Evolutionary conservation across 148 eudicot genomes (phyloP).

Genomic region (Silene conica): DNA sequence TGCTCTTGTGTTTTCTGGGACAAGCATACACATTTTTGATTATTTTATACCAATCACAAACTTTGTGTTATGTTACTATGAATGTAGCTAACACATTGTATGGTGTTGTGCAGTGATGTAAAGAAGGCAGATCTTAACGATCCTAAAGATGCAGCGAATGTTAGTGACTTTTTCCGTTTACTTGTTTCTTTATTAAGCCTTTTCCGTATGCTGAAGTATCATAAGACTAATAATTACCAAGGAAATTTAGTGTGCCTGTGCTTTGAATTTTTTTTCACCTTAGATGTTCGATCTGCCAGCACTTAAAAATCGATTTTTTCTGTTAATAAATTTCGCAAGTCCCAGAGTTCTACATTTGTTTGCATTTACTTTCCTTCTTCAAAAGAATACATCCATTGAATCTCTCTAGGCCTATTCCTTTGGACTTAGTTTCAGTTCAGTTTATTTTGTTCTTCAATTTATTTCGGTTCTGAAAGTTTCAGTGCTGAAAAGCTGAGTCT

Average conservation of each 20-base stretch:
- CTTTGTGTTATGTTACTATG: neutral
- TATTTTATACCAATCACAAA: neutral
- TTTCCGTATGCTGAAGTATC: neutral
- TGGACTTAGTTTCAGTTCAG: too few relatives aligned
- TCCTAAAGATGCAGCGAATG: slow-evolving; percentile 39
- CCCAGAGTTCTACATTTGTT: neutral
- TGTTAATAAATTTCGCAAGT: neutral
- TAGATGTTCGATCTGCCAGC: neutral
- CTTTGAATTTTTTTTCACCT: neutral
- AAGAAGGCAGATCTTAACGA: slow-evolving; percentile 31
- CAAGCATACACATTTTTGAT: too few relatives aligned
- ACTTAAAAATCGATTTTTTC: neutral
- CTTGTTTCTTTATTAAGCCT: slow-evolving; percentile 6
- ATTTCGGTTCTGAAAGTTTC: too few relatives aligned
- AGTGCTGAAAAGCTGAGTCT: too few relatives aligned
- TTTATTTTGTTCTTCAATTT: too few relatives aligned
- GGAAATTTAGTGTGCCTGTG: neutral
- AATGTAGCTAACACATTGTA: slow-evolving; percentile 20
- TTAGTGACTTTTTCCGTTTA: slow-evolving; percentile 33
- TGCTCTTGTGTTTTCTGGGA: neutral
- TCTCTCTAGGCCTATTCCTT: neutral
- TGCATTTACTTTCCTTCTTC: neutral
- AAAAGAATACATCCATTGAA: neutral
- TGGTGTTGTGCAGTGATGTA: slow-evolving; percentile 39
- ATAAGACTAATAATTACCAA: neutral